Evolutionary conservation across 2,329 filamentous ascomycete genomes (phyloP).

Genomic region (Fusarium camptoceras): DNA sequence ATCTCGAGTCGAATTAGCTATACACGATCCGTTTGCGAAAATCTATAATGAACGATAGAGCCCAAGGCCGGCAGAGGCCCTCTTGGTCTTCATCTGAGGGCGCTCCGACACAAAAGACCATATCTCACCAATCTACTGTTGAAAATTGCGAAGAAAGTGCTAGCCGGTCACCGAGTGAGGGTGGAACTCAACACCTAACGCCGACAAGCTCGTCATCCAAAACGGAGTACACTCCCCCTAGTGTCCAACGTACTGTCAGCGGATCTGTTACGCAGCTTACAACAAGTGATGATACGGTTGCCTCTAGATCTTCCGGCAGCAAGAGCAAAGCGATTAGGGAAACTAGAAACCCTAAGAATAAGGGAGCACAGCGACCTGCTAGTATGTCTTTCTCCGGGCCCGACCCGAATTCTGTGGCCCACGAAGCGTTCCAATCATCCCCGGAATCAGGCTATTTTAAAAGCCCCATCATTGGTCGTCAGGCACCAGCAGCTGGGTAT

Average conservation of each 20-base stretch:
- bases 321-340: slow-evolving; percentile 21
- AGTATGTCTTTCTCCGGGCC: slow-evolving; percentile 25
- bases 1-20: neutral
- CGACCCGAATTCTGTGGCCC: slow-evolving; percentile 19
- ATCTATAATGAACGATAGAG: slow-evolving; percentile 14
- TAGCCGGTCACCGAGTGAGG: slow-evolving; percentile 13
- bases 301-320: slow-evolving; percentile 3
- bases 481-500: slow-evolving; percentile 11
- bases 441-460: slow-evolving; percentile 32
- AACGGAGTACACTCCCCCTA: slow-evolving; percentile 17
- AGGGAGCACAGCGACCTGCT: slow-evolving; percentile 24
- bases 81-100: slow-evolving; percentile 26
- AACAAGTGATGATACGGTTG: slow-evolving; percentile 15
- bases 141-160: slow-evolving; percentile 19
- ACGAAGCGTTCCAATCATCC: slow-evolving; percentile 26
- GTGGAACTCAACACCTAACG: slow-evolving; percentile 22
- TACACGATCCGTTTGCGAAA: neutral
- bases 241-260: slow-evolving; percentile 16
- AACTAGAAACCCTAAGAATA: slow-evolving; percentile 20
- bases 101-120: neutral
- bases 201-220: slow-evolving; percentile 34
- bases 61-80: neutral
- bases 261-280: slow-evolving; percentile 40
- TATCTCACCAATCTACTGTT: slow-evolving; percentile 4
- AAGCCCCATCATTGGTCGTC: slow-evolving; percentile 10